Evolutionary conservation across 257 asterid species (phyloP).

Genomic region (Gentiana straminea): DNA sequence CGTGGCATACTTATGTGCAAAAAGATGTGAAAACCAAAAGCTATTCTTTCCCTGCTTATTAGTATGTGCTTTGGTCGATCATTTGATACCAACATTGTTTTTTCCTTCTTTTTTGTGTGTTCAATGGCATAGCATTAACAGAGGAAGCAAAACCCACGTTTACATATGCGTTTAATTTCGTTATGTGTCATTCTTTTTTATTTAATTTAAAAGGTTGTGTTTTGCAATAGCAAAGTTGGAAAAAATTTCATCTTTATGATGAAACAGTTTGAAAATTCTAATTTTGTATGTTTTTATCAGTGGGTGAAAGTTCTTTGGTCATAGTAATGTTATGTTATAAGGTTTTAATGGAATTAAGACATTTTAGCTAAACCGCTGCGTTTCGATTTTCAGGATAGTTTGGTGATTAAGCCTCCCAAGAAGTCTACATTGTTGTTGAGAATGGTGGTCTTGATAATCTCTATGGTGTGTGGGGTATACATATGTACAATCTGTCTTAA

Average conservation of each 20-base stretch:
- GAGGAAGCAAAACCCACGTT: constrained; percentile 5
- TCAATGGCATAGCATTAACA: constrained; percentile 1
- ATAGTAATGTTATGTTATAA: neutral
- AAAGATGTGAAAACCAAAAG: too few species aligned
- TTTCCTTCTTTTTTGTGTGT: neutral
- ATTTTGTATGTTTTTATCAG: too few species aligned
- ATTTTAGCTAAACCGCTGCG: constrained; percentile 9
- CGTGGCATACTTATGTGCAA: too few species aligned
- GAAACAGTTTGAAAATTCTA: too few species aligned
- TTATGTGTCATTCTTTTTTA: neutral
- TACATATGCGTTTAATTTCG: neutral
- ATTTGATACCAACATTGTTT: neutral
- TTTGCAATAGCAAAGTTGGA: too few species aligned
- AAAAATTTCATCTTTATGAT: too few species aligned
- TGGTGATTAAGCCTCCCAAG: constrained; percentile 44
- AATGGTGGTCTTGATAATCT: constrained; percentile 59
- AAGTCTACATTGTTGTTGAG: constrained; percentile 52
- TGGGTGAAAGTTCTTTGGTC: too few species aligned
- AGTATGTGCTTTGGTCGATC: constrained; percentile 1
- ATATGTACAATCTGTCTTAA: constrained; percentile 62
- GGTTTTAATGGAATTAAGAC: neutral
- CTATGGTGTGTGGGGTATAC: constrained; percentile 73
- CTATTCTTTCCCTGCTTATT: too few species aligned
- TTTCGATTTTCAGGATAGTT: constrained; percentile 54
- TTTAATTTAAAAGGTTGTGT: too few species aligned